phyloP scores from a whole-genome alignment of 1,284 basidiomycete genomes.

The Takashimella koratensis region DNA sequence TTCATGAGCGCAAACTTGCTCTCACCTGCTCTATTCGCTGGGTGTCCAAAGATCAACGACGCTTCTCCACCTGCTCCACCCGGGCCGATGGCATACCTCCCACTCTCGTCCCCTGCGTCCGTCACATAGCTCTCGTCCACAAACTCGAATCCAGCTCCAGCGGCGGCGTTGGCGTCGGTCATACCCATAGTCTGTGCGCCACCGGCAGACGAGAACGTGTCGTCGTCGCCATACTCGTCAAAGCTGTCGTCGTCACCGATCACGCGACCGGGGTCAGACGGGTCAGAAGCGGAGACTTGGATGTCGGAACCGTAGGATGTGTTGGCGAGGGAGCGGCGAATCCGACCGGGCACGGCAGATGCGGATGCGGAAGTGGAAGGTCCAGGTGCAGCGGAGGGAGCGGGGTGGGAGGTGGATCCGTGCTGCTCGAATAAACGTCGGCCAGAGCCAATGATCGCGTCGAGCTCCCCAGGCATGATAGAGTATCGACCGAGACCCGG shows the following conservation, averaged over 20 bases:
- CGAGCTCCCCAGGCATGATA: slow-evolving; percentile 22
- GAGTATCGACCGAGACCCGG: slow-evolving; percentile 38
- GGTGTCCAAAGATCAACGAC: slow-evolving; percentile 16
- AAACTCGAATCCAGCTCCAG: slow-evolving; percentile 8
- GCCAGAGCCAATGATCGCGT: slow-evolving; percentile 5
- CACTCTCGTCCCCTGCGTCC: slow-evolving; percentile 1
- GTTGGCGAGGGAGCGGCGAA: slow-evolving; percentile 34
- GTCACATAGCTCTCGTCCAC: slow-evolving; percentile 11
- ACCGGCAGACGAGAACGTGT: slow-evolving; percentile 4
- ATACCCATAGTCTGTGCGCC: not conserved
- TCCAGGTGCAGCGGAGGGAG: not conserved
- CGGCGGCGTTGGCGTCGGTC: not conserved
- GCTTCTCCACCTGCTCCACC: slow-evolving; percentile 8
- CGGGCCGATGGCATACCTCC: not conserved
- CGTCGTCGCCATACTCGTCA: slow-evolving; percentile 11
- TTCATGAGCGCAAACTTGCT: slow-evolving; percentile 32
- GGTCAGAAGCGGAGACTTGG: slow-evolving; percentile 8
- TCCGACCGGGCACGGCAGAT: not conserved
- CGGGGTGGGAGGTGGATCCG: too few species aligned
- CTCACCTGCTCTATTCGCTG: not conserved
- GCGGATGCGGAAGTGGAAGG: not conserved
- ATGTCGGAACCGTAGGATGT: slow-evolving; percentile 38
- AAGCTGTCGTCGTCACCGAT: slow-evolving; percentile 11
- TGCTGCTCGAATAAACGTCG: slow-evolving; percentile 7
- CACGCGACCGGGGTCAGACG: slow-evolving; percentile 7